These are phyloP conservation scores for Pichiaceae sp. DNA, from an alignment of 1,139 yeast genomes.

Conservation along the genomic window DNA sequence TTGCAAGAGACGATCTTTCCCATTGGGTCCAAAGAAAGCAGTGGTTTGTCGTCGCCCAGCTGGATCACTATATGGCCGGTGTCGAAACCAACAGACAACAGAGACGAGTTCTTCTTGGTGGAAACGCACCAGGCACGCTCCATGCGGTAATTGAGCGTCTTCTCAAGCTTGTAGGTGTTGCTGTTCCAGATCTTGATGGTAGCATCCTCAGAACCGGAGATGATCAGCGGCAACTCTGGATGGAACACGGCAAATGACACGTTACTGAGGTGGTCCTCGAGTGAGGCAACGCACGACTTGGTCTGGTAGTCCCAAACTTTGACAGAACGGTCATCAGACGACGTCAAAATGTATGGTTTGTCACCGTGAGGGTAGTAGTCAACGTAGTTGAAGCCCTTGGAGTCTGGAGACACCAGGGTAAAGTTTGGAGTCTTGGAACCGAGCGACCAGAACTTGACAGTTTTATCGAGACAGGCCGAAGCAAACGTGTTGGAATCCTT, in stretches of 20 bases:
- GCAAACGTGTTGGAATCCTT: slow-evolving; percentile 98
- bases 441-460: slow-evolving; percentile 94
- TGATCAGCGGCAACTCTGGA: slow-evolving; percentile 84
- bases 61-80: slow-evolving; percentile 84
- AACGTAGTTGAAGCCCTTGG: slow-evolving; percentile 90
- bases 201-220: slow-evolving; percentile 81
- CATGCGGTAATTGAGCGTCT: slow-evolving; percentile 80
- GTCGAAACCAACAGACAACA: slow-evolving; percentile 89
- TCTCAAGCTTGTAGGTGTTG: slow-evolving; percentile 77
- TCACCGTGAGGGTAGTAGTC: slow-evolving; percentile 96
- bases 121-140: slow-evolving; percentile 97
- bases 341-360: slow-evolving; percentile 88
- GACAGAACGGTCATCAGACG: slow-evolving; percentile 87
- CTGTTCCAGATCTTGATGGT: slow-evolving; percentile 75
- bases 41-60: slow-evolving; percentile 91
- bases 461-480: slow-evolving; percentile 90
- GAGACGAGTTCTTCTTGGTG: slow-evolving; percentile 65
- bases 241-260: slow-evolving; percentile 97
- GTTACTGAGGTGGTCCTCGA: slow-evolving; percentile 89
- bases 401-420: slow-evolving; percentile 84
- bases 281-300: slow-evolving; percentile 86
- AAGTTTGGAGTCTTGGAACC: slow-evolving; percentile 88
- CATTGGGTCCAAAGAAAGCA: slow-evolving; percentile 84
- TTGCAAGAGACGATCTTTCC: slow-evolving; percentile 90
- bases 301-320: slow-evolving; percentile 98